Base-by-base conservation (phyloP, 805 yeast genomes). In the Candida glaebosa region DNA sequence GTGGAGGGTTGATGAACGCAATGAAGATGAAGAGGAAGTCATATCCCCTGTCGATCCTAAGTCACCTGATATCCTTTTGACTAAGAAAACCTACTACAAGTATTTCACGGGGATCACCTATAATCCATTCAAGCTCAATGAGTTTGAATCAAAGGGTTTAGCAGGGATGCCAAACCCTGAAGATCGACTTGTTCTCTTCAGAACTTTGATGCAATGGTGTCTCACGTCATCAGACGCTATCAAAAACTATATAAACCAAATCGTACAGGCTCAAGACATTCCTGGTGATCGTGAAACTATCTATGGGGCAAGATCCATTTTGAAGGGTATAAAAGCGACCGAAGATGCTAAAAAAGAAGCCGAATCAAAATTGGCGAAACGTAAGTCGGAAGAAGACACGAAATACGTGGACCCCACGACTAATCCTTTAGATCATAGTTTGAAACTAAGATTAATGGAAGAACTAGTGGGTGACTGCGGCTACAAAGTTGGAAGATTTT, bases 391-490 rank as follows among this genome's bases (percentile, higher is more conserved):
- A 19, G 50, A 43, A 33, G 58, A 54, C 15, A 38, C 46, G 25
- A 54, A 49, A 47, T 69, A 65, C 45, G 55, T 66, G 9, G 73
- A 69, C 37, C 73, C 74, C 4, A 53, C 63, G 0, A 59, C 71
- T 2, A 56, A 66, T 43, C 74, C 75, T 1, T 44, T 57, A 18
- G 44, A 42, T 4, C 72, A 68, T 46, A 52, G 60, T 8, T 47
- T 67, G 47, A 46, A 60, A 10, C 45, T 67, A 33, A 49, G 75
- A 31, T 36, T 69, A 6, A 57, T 63, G 31, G 72, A 69, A 39
- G 50, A 56, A 43, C 48, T 67, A 12, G 58, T 58, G 3, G 73
- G 73, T 4, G 75, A 70, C 48, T 45, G 58, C 30, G 75, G 75
- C 1, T 65, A 64, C 39, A 50, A 58, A 32, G 48, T 67, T 3